These are phyloP conservation scores for Astrephomene gubernaculifera DNA, from an alignment of 139 green algal genomes.

Conservation along the genomic window DNA sequence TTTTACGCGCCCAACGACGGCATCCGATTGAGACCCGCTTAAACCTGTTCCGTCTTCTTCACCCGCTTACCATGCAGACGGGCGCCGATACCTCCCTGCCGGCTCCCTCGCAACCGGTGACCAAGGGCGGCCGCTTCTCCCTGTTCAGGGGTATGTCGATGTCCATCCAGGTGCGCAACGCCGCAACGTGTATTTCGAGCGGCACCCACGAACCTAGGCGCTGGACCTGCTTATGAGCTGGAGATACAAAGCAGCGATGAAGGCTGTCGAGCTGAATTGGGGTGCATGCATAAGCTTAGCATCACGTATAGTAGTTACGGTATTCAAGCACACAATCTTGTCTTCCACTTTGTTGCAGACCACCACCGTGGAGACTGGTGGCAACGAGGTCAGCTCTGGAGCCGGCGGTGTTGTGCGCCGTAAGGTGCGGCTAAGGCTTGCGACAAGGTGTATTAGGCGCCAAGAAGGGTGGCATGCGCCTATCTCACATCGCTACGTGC, in stretches of 20 bases:
- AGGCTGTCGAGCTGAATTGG: no score
- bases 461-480: no score
- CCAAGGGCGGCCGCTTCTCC: conserved; percentile 32
- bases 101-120: neutral
- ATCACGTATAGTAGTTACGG: neutral
- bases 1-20: neutral
- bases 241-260: no score
- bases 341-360: neutral
- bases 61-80: neutral
- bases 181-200: no score
- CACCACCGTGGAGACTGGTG: neutral
- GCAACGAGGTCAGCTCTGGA: conserved; percentile 28
- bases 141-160: conserved; percentile 36
- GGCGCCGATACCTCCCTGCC: neutral
- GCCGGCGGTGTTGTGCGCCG: neutral
- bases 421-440: conserved; percentile 18
- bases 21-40: neutral
- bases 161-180: conserved; percentile 37
- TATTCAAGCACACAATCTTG: neutral
- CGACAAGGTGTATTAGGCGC: neutral
- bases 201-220: no score
- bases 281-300: no score
- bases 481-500: neutral
- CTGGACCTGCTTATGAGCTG: no score
- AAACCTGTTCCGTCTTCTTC: neutral